Base-by-base conservation (phyloP, 208 protist species). In the Giardia muris region DNA sequence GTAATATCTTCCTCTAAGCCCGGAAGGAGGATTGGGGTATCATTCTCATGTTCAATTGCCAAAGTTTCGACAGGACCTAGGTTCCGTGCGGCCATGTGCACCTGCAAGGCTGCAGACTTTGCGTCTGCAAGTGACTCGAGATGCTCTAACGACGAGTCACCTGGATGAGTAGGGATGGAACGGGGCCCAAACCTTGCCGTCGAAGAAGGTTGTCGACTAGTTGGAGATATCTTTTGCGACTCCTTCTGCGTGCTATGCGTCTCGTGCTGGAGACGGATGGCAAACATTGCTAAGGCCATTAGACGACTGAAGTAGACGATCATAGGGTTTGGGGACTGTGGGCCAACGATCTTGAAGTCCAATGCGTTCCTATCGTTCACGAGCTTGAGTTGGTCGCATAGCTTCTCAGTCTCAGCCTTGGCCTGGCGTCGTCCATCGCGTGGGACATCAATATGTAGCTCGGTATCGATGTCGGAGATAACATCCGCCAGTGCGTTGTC, bases 361-460 rank as follows among this genome's bases (percentile, higher is more conserved):
- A 76, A 30, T 39, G 57, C 57, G 19, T 76, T 76, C 57, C 19
- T 39, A 30, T 76, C 30, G 30, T 10, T 39, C 10, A 76, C 57
- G 30, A 76, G 57, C 10, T 30, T 10, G 10, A 76, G 57, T 30
- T 76, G 57, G 10, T 30, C 57, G 57, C 10, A 39, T 76, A 76
- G 30, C 19, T 76, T 76, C 57, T 76, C 30, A 10, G 57, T 76
- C 30, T 76, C 57, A 10, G 10, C 19, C 30, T 76, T 10, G 30
- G 30, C 57, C 57, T 10, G 30, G 19, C 19, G 30, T n/a, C n/a
- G n/a, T n/a, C n/a, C n/a, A n/a, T n/a, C n/a, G n/a, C n/a, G n/a
- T n/a, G n/a, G n/a, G 57, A 39, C 30, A 76, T 76, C 57, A 76
- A 76, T 76, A 76, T 76, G 57, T 39, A 76, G 57, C 57, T 76